phyloP scores from a whole-genome alignment of 441 rosid species.

The Populus hybrid region DNA sequence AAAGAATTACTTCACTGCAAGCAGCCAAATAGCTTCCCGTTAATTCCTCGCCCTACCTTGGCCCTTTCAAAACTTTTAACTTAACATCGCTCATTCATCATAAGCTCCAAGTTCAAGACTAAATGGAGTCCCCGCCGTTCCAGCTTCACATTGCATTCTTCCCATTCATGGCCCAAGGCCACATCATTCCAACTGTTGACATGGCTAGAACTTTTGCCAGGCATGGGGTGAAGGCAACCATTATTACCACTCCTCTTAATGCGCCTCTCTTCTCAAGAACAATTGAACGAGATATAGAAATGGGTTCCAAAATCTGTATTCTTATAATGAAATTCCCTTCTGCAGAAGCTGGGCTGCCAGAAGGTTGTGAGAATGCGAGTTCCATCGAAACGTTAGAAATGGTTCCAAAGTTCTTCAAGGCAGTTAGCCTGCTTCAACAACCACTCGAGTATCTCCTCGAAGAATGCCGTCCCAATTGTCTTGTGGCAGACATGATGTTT shows the following conservation, averaged over 20 bases:
- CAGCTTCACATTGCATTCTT: no score
- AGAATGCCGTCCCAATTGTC: conserved; percentile 9
- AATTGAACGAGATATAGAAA: neutral
- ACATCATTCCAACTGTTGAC: neutral
- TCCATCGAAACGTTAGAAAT: neutral
- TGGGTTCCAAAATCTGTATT: neutral
- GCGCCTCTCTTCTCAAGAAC: neutral
- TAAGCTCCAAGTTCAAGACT: neutral
- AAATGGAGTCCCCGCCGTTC: no score
- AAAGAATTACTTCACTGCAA: neutral
- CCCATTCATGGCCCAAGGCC: neutral
- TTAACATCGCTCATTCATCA: neutral
- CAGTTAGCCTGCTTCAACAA: conserved; percentile 3
- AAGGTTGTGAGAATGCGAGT: neutral
- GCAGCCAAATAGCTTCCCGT: neutral
- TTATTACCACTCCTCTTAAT: neutral
- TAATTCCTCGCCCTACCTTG: neutral
- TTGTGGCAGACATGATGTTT: conserved; percentile 20
- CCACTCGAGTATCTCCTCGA: conserved; percentile 13
- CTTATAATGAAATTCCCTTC: neutral
- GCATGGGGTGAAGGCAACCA: neutral
- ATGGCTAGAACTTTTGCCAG: neutral
- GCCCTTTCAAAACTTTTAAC: neutral
- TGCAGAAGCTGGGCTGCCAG: conserved; percentile 1
- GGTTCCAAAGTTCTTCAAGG: neutral